Base-by-base conservation (phyloP, 108 stramenopile genomes). In the Discostella stelligeroides region DNA sequence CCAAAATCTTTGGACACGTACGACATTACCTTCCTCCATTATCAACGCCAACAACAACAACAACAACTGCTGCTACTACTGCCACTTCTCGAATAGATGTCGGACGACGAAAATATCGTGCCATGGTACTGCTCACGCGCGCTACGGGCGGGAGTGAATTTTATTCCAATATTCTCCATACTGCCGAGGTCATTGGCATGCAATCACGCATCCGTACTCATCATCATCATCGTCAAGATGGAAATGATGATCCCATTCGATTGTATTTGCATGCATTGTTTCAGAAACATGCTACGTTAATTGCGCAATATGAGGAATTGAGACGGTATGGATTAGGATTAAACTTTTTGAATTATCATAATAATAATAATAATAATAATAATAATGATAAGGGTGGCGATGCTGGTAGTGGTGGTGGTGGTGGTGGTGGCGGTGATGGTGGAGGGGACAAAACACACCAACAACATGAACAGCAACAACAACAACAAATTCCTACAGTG, bases 61-160 rank as follows among this genome's bases (percentile, higher is more conserved):
- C 15, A 18, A 49, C 48, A 23, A 34, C 34, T 34, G 6, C 34
- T 34, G 6, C 34, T 34, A 34, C 34, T 34, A 34, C 34, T 34
- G 34, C 84, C 9, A 39, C 56, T 62, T 55, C 70, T 13, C 70
- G 94, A 29, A 82, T 81, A 46, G 94, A 95, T 72, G 88, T 95
- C 8, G 94, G 94, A 41, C 74, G 94, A 24, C 74, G 94, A 51
- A 81, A 86, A 12, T 84, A 87, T 24, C 78, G 94, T n/a, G 94
- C 91, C 1, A 73, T 91, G 79, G 84, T 95, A 1, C 25, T 95
- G 24, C 56, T 95, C 57, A 95, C 94, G 7, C 65, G 91, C 21
- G 78, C 81, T 13, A 77, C 51, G 25, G 94, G 94, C 20, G 89
- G 88, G 7, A 91, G 89, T 63, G 40, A 74, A 58, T 76, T 95